Evolutionary conservation across 1,139 yeast genomes (phyloP).

Genomic region (Diutina scorzettiae): DNA sequence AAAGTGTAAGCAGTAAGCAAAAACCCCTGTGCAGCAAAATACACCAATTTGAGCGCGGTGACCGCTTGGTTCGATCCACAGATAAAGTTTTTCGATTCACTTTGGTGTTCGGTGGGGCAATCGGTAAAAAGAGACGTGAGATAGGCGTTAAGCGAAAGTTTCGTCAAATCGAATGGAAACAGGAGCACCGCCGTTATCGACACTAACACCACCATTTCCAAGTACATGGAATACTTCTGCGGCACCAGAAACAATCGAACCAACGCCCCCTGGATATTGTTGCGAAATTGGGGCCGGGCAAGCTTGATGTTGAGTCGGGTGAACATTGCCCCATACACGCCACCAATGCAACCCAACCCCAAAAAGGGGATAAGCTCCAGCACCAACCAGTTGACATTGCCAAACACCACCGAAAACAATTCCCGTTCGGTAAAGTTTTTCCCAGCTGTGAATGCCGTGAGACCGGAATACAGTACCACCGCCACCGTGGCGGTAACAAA

Average conservation of each 20-base stretch:
- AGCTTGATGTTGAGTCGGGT: slow-evolving; percentile 33
- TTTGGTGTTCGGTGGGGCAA: slow-evolving; percentile 24
- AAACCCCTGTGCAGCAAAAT: slow-evolving; percentile 42
- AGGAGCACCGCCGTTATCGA: slow-evolving; percentile 40
- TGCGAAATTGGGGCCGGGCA: slow-evolving; percentile 10
- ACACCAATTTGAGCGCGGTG: slow-evolving; percentile 25
- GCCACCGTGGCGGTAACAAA: slow-evolving; percentile 70
- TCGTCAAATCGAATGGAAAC: slow-evolving; percentile 34
- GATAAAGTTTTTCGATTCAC: slow-evolving; percentile 20
- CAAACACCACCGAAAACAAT: slow-evolving; percentile 49
- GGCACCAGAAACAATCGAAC: not conserved
- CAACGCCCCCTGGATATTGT: not conserved
- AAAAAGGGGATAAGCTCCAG: slow-evolving; percentile 62
- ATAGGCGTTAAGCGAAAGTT: slow-evolving; percentile 44
- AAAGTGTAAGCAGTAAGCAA: slow-evolving; percentile 49
- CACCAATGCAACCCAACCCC: slow-evolving; percentile 57
- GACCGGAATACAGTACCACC: slow-evolving; percentile 48
- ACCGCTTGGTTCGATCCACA: slow-evolving; percentile 20
- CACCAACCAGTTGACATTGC: slow-evolving; percentile 56
- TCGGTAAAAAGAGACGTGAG: slow-evolving; percentile 52
- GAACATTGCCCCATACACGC: slow-evolving; percentile 48
- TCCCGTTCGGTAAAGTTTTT: slow-evolving; percentile 30
- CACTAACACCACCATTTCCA: slow-evolving; percentile 39
- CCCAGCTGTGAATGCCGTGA: slow-evolving; percentile 46
- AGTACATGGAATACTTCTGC: not conserved